These are phyloP conservation scores for Hypomontagnella monticulosa DNA, from an alignment of 495 filamentous ascomycete species.

Conservation along the genomic window DNA sequence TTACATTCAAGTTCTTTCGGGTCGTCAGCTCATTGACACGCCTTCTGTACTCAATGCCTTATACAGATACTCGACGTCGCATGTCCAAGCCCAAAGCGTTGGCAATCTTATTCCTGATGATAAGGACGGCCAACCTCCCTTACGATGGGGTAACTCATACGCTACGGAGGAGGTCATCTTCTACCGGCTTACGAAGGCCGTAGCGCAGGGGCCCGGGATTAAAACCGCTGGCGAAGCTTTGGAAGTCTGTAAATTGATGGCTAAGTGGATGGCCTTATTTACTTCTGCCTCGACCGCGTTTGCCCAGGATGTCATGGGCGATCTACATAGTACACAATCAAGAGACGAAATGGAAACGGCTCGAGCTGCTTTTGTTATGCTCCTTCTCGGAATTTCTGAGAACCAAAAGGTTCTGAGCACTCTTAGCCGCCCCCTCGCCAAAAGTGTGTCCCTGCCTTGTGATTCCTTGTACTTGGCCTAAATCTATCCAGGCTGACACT, in stretches of 20 bases:
- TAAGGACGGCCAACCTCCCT: slow-evolving; percentile 22
- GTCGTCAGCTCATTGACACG: slow-evolving; percentile 61
- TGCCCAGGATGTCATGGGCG: slow-evolving; percentile 52
- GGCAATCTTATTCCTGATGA: slow-evolving; percentile 40
- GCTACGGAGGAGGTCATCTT: slow-evolving; percentile 61
- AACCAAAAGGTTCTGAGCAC: slow-evolving; percentile 58
- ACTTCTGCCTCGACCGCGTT: slow-evolving; percentile 53
- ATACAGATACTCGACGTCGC: slow-evolving; percentile 66
- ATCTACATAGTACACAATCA: slow-evolving; percentile 51
- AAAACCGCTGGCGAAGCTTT: slow-evolving; percentile 48
- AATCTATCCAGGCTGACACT: slow-evolving; percentile 26
- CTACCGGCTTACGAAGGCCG: slow-evolving; percentile 58
- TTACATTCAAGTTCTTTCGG: slow-evolving; percentile 71
- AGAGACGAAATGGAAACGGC: slow-evolving; percentile 60
- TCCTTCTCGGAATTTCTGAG: slow-evolving; percentile 59
- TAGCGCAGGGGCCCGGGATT: slow-evolving; percentile 54
- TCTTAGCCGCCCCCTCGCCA: slow-evolving; percentile 54
- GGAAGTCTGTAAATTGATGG: slow-evolving; percentile 47
- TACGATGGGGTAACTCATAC: slow-evolving; percentile 61
- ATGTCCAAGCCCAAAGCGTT: slow-evolving; percentile 41
- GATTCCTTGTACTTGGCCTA: slow-evolving; percentile 16
- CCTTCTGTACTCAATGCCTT: slow-evolving; percentile 67
- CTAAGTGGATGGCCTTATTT: slow-evolving; percentile 58
- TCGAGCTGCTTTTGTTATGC: slow-evolving; percentile 63
- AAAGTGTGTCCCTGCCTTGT: slow-evolving; percentile 50